Base-by-base conservation (phyloP, 257 asterid species). In the Fraxinus quadrangulata region DNA sequence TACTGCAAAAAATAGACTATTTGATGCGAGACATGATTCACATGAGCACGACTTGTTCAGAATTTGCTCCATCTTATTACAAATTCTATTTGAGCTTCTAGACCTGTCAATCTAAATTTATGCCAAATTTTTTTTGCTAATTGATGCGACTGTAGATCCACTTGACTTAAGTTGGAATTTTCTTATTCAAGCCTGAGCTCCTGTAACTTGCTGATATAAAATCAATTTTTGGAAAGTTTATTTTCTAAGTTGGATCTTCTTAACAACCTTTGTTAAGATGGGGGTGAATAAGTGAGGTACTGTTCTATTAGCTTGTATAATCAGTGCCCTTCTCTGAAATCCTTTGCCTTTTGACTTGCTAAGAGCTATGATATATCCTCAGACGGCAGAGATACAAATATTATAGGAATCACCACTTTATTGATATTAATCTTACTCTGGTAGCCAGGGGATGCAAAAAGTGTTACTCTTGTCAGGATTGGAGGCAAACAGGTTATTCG, bases 401-500 rank as follows among this genome's bases (percentile, higher is more conserved):
- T n/a, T 21, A 30, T 69, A 45, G 47, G 28, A 26, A 42, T 49
- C 72, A 11, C 17, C 21, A 51, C 75, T 74, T 30, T 72, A 74
- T 61, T 74, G 83, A 56, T 31, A 67, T 14, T 78, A 59, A 10
- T 69, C 67, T 69, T 71, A 67, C 69, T 86, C 79, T 70, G 74
- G 72, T 81, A 95, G 99, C 99, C 99, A 83, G 99, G 99, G 89
- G 99, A 95, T 75, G 84, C 93, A n/a, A 95, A 90, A 87, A 88
- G 90, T 75, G 98, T 95, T 81, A 84, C 88, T 79, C 98, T 95
- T 81, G 92, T 95, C 78, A 84, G 86, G 79, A 93, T 93, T 72
- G 89, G 91, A 70, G 99, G 99, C 74, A 77, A 79, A 42, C 92
- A 84, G 85, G 81, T 93, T 77, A 95, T 95, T 63, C 86, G 90